These are phyloP conservation scores for Plantago ovata DNA, from an alignment of 257 asterid genomes.

Conservation along the genomic window DNA sequence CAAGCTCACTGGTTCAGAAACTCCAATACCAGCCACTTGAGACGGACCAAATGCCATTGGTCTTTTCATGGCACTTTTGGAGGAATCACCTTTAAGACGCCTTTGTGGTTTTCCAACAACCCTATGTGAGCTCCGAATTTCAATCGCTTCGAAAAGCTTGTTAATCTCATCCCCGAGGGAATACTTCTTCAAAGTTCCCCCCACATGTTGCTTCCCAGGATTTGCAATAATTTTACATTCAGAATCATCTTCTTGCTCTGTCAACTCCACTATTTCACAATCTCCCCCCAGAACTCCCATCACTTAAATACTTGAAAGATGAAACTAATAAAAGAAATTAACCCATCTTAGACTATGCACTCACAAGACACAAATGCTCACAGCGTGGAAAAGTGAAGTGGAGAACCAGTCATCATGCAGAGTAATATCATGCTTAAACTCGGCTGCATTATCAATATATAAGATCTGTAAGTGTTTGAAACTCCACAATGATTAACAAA, in stretches of 20 bases:
- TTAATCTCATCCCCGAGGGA: conserved; percentile 58
- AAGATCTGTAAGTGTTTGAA: not conserved
- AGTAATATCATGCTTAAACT: conserved; percentile 1
- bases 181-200: conserved; percentile 33
- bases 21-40: conserved; percentile 59
- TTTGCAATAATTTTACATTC: conserved; percentile 27
- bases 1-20: conserved; percentile 65
- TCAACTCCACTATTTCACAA: conserved; percentile 61
- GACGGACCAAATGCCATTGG: conserved; percentile 59
- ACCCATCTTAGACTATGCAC: conserved; percentile 35
- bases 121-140: conserved; percentile 37
- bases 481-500: too few relatives aligned
- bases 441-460: not conserved
- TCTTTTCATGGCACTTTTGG: conserved; percentile 78
- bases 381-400: conserved; percentile 1
- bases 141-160: conserved; percentile 73
- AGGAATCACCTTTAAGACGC: conserved; percentile 28
- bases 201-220: conserved; percentile 19
- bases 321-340: conserved; percentile 19
- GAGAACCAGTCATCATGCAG: conserved; percentile 23
- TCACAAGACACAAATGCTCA: conserved; percentile 17
- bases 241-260: conserved; percentile 30
- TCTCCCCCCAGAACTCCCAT: conserved; percentile 34
- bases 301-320: conserved; percentile 19
- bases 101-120: conserved; percentile 30